Evolutionary conservation across 148 eudicot species (phyloP).

Genomic region (Pharnaceum exiguum): DNA sequence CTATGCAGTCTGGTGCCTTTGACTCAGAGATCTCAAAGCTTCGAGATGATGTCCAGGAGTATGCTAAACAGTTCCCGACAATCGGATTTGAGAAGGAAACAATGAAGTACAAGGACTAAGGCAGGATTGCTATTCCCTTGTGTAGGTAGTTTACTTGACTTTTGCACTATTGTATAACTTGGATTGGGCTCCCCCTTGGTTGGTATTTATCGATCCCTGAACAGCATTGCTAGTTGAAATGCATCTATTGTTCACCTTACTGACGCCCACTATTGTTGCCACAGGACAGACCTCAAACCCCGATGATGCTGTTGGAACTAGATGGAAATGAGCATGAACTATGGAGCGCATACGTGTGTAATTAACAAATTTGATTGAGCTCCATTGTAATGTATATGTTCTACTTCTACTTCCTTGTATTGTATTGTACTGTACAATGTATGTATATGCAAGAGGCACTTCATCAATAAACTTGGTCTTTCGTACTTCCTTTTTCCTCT

Average conservation of each 20-base stretch:
- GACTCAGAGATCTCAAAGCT: constrained; percentile 83
- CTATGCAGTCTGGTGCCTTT: constrained; percentile 61
- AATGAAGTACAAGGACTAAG: constrained; percentile 89
- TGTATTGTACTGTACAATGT: neutral
- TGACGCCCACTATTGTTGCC: neutral
- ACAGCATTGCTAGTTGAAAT: neutral
- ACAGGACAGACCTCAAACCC: constrained; percentile 6
- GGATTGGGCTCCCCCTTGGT: no score
- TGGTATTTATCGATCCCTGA: no score
- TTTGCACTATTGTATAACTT: neutral
- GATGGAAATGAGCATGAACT: neutral
- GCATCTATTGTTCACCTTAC: neutral
- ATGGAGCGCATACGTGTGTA: constrained; percentile 15
- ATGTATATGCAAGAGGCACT: constrained; percentile 10
- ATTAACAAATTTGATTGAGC: constrained; percentile 14
- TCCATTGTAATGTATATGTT: constrained; percentile 16
- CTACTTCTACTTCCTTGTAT: constrained; percentile 6
- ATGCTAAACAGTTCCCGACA: constrained; percentile 96
- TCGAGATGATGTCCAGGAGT: constrained; percentile 78
- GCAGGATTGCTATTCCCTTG: neutral
- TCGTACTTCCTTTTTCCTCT: no score
- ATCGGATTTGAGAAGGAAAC: constrained; percentile 89
- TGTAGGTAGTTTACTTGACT: constrained; percentile 1
- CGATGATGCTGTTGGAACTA: neutral
- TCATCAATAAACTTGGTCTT: constrained; percentile 2